Conservation (phyloP, 2,329 filamentous ascomycete genomes). For the Cladosporium cucumerinum region DNA sequence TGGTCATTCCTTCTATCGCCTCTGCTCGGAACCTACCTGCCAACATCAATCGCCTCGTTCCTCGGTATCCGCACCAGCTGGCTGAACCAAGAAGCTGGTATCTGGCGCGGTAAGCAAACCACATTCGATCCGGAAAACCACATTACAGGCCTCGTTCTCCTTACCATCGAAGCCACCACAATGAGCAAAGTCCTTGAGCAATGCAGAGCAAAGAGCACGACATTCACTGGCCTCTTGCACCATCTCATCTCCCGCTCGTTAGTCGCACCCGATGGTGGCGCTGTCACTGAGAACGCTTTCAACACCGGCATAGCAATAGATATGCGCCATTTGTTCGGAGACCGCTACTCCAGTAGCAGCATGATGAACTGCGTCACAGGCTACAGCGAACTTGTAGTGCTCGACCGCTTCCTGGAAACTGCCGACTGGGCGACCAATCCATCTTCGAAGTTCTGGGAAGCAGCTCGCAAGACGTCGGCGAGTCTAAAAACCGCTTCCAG, state of each 20-base stretch:
- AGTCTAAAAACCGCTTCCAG: conserved; percentile 34
- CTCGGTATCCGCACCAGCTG: conserved; percentile 2
- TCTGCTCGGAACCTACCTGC: conserved; percentile 31
- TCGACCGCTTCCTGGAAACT: neutral
- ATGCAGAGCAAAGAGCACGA: conserved; percentile 37
- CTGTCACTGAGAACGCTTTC: conserved; percentile 32
- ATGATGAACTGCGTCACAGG: conserved; percentile 38
- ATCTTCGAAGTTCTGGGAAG: conserved; percentile 32
- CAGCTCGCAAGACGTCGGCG: conserved; percentile 33
- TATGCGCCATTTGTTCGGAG: conserved; percentile 36
- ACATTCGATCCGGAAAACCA: neutral
- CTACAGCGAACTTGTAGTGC: conserved; percentile 17
- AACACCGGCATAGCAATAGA: conserved; percentile 41
- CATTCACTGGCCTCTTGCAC: conserved; percentile 43
- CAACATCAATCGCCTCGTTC: neutral
- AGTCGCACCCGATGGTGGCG: conserved; percentile 29
- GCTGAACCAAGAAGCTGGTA: neutral
- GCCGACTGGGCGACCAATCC: neutral
- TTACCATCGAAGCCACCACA: conserved; percentile 32
- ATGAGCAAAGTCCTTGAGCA: conserved; percentile 30
- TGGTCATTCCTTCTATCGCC: conserved; percentile 45
- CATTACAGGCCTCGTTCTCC: conserved; percentile 33
- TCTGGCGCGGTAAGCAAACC: conserved; percentile 13
- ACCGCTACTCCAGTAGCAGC: conserved; percentile 32
- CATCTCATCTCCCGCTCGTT: conserved; percentile 42